Percentiles rank a stretch among this genome's conserved stretches.
phyloP scores from a whole-genome alignment of 768 basidiomycete species.

The Hygrocybe punicea region DNA sequence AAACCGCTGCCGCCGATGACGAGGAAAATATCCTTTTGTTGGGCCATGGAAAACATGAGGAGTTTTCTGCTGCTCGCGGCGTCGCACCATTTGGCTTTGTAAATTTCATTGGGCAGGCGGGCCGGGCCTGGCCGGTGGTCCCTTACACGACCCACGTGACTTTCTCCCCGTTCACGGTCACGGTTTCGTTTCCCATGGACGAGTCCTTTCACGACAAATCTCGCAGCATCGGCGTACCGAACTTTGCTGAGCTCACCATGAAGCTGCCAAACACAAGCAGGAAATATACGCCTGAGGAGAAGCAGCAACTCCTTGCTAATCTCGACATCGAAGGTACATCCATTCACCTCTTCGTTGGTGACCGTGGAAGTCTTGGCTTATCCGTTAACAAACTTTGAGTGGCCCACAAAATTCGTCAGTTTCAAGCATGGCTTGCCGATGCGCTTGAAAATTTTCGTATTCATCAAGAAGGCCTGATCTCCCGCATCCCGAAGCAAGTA shows the following conservation, averaged over 20 bases:
- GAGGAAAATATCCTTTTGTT: slow-evolving; percentile 63
- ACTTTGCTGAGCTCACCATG: not conserved
- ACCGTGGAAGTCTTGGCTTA: not conserved
- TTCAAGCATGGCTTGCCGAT: slow-evolving; percentile 72
- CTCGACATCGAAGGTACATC: slow-evolving; percentile 73
- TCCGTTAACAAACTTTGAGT: slow-evolving; percentile 40
- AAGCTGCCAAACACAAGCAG: slow-evolving; percentile 24
- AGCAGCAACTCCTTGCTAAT: slow-evolving; percentile 69
- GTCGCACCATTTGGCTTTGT: too few species aligned
- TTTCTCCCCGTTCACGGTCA: not conserved
- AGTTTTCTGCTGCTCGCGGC: too few species aligned
- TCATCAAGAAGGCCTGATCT: slow-evolving; percentile 71
- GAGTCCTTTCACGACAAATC: not conserved
- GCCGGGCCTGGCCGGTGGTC: too few species aligned
- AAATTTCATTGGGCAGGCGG: too few species aligned
- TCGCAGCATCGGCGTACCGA: not conserved
- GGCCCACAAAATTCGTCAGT: slow-evolving; percentile 68
- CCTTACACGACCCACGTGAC: slow-evolving; percentile 42
- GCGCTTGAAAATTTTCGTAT: slow-evolving; percentile 70
- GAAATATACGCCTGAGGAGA: slow-evolving; percentile 61
- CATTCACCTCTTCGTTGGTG: slow-evolving; percentile 3
- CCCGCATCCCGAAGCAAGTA: slow-evolving; percentile 71
- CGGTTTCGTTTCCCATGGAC: slow-evolving; percentile 9
- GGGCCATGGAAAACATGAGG: slow-evolving; percentile 3
- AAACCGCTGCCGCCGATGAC: slow-evolving; percentile 96